Evolutionary conservation across 2,329 filamentous ascomycete genomes (phyloP), one percentile per base, ranked within the genome.

Genomic region (Periglandula ipomoeae): DNA sequence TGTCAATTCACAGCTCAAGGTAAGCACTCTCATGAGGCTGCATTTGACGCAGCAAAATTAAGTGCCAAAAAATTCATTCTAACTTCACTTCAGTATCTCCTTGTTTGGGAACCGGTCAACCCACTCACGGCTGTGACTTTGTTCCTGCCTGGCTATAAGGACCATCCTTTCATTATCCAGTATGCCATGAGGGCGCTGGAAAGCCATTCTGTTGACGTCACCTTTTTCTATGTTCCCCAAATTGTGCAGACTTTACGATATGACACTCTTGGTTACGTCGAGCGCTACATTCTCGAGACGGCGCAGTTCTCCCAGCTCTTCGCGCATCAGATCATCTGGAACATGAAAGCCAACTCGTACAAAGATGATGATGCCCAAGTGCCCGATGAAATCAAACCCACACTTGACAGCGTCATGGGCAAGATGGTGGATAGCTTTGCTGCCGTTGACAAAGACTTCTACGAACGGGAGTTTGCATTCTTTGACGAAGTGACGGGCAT

Each of bases 261-360:
- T 59, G 93, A 99, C 72, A 79, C 78, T 11, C 74, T 98, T 22
- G 93, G 93, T 49, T 98, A 98, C 61, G 90, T 96, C 2, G 89
- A 96, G 66, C 81, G 91, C 40, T 98, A 96, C 62, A 97, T 98
- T 48, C 76, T 97, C 15, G 93, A 99, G 69, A 96, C 94, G 1
- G 93, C 90, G 1, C 91, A 94, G 59, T 90, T 95, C 61, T 97
- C 93, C n/a, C 93, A 97, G 65, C 72, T 97, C 8, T 98, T 98
- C 66, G 91, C 94, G 2, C 94, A 99, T 65, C 93, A 99, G 61
- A 97, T 98, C 56, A 98, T 99, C 62, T 99, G 94, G 93, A 99
- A 98, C 65, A 98, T 99, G 85, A 98, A 97, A 65, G 93, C 93
- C 27, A 99, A 98, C 65, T 87, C 90, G 1, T 98, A 87, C 75